Percentiles rank a stretch among this genome's conserved stretches.
Evolutionary conservation across 2,329 filamentous ascomycete species (phyloP).

Genomic region (Cladosporium sp.): DNA sequence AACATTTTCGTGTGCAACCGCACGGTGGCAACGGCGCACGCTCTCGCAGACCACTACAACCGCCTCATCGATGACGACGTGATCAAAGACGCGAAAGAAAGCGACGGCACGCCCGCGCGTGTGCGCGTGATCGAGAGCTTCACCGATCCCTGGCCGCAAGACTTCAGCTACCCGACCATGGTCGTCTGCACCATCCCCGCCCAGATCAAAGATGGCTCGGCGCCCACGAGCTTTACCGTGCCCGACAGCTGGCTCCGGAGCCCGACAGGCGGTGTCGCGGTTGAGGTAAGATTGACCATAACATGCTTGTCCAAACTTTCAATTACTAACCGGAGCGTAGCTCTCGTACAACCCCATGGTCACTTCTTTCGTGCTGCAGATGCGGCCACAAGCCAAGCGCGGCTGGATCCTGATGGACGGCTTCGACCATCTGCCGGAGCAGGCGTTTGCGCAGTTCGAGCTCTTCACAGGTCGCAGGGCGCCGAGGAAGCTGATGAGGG

Average conservation of each 20-base stretch:
- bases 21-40: constrained; percentile 59
- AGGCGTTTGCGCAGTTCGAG: constrained; percentile 77
- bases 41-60: constrained; percentile 65
- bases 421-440: constrained; percentile 68
- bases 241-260: constrained; percentile 65
- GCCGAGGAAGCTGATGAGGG: constrained; percentile 64
- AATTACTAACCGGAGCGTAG: constrained; percentile 13
- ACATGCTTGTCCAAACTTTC: neutral
- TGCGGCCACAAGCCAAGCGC: constrained; percentile 51
- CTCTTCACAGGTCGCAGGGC: constrained; percentile 69
- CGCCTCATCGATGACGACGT: constrained; percentile 37
- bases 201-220: constrained; percentile 54
- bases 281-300: constrained; percentile 48
- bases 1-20: constrained; percentile 72
- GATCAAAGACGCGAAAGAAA: constrained; percentile 18
- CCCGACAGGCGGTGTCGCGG: constrained; percentile 66
- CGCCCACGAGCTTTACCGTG: constrained; percentile 63
- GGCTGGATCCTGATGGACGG: constrained; percentile 73
- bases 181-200: constrained; percentile 72
- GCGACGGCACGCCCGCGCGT: constrained; percentile 15
- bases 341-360: constrained; percentile 65
- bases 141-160: constrained; percentile 58
- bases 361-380: constrained; percentile 64
- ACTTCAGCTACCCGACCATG: constrained; percentile 61
- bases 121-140: constrained; percentile 56